phyloP scores from a whole-genome alignment of 768 basidiomycete species.

The Rhizopogon roseolus region DNA sequence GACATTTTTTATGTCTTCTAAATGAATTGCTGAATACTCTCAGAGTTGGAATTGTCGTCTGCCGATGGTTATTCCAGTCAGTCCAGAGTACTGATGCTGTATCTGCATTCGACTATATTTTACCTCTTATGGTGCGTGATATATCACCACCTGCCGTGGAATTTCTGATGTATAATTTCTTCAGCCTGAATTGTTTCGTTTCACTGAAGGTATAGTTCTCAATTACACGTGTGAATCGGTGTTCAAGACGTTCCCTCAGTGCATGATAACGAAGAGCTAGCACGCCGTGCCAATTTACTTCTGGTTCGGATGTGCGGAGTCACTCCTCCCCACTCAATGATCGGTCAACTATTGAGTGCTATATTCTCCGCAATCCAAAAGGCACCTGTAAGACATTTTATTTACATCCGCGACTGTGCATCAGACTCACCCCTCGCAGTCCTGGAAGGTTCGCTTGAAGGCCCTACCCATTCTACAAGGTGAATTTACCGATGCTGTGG shows the following conservation, averaged over 20 bases:
- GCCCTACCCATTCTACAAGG: constrained; percentile 82
- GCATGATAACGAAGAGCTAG: constrained; percentile 71
- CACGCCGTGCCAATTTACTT: constrained; percentile 57
- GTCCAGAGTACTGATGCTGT: constrained; percentile 76
- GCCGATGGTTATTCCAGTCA: constrained; percentile 74
- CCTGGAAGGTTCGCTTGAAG: constrained; percentile 85
- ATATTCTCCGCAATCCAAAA: constrained; percentile 75
- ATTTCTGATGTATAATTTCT: constrained; percentile 5
- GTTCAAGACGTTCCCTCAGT: constrained; percentile 32
- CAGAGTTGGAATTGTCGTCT: constrained; percentile 62
- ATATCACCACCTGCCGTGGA: background rate
- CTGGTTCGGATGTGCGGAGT: constrained; percentile 85
- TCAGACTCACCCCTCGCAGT: constrained; percentile 37
- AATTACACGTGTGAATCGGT: background rate
- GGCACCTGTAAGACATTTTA: constrained; percentile 53
- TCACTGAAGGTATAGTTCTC: constrained; percentile 52
- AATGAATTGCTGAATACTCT: background rate
- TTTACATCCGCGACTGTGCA: background rate
- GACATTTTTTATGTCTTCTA: background rate
- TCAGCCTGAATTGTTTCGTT: constrained; percentile 71
- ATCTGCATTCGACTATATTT: constrained; percentile 74
- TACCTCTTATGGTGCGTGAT: constrained; percentile 67
- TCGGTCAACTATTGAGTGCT: constrained; percentile 62
- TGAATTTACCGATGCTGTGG: constrained; percentile 15
- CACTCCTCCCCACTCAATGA: constrained; percentile 64